Evolutionary conservation across 208 protist genomes (phyloP), one percentile per base, ranked within the genome.

Genomic region (Phytomonas serpens): DNA sequence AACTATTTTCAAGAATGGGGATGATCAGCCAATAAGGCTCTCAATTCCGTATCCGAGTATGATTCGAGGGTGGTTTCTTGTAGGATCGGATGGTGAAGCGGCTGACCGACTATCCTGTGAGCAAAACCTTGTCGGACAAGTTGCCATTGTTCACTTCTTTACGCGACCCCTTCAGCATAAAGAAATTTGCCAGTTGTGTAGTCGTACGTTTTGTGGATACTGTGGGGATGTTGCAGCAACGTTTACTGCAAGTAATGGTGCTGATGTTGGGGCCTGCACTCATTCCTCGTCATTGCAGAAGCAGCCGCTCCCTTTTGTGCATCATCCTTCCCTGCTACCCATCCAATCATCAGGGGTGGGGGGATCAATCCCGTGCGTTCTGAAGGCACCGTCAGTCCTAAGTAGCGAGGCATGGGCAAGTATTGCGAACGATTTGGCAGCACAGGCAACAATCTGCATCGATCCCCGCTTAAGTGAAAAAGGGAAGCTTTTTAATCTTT

Each of bases 401-500:
- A 36, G 67, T 36, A 14, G 38, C 10, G 67, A 36, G 62, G 29
- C 32, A 38, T 38, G 62, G 32, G 0, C 33, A 66, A 72, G 52
- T 2, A 66, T 38, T n/a, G 79, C 82, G 70, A 69, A 80, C 61
- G 76, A 83, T 62, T 78, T 85, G 5, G 75, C 78, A 0, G 78
- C 69, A 9, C 67, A 85, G 32, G 83, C 88, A 19, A 65, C 76
- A 14, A 80, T 96, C 32, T 90, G 84, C 71, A 79, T 96, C 38
- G 91, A 96, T 73, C 84, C 91, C 4, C 81, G 91, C 0, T 78
- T 96, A 68, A 80, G 81, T 32, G 89, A 93, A 51, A 72, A 75
- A 38, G 85, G 83, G 3, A 83, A 89, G 42, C 77, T 96, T 29
- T 93, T 89, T 77, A 96, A 96, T 77, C 72, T 93, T 14, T 81